Evolutionary conservation across 78 protist genomes (phyloP), one percentile per base, ranked within the genome.

Genomic region (Isochrysis galbana): DNA sequence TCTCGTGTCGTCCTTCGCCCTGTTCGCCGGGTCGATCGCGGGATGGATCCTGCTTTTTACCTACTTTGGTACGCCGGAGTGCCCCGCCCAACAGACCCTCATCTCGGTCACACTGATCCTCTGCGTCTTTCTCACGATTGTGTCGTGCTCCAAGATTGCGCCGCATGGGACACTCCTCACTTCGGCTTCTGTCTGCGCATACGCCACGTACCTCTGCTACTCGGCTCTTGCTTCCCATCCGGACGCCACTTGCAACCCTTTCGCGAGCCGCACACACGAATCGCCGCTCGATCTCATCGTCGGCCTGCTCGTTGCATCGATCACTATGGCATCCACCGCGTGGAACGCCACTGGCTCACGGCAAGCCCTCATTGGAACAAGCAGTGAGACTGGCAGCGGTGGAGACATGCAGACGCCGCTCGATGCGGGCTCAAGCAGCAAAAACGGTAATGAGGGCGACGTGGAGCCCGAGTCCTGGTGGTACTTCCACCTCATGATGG

Each of bases 401-500:
- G 29, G 61, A 51, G 61, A 51, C 61, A 51, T 51, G 61, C 29
- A 14, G 61, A 51, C 7, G 61, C 61, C 61, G 61, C 61, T 51
- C 61, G 61, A 51, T 14, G 29, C 61, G 61, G 14, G 14, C 61
- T 7, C 61, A 14, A 14, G 14, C 29, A 51, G 14, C 29, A 14
- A 51, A 14, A 14, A 7, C 29, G 29, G 29, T 7, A 14, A 7
- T 7, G 7, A 51, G 29, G 61, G 14, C 61, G 61, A 92, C 45
- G 25, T 45, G 41, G 44, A 5, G 34, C 17, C 38, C 41, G 87
- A 69, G 88, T 87, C 44, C 21, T 93, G 54, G 78, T 67, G 87
- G 74, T 87, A 87, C 74, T 93, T 38, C 67, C 94, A 93, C 67
- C 34, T 61, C 41, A 89, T 87, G 87, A 77, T 89, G 82, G 45